Conservation (phyloP, 495 filamentous ascomycete species). For the Hypoxylon subgilvum region DNA sequence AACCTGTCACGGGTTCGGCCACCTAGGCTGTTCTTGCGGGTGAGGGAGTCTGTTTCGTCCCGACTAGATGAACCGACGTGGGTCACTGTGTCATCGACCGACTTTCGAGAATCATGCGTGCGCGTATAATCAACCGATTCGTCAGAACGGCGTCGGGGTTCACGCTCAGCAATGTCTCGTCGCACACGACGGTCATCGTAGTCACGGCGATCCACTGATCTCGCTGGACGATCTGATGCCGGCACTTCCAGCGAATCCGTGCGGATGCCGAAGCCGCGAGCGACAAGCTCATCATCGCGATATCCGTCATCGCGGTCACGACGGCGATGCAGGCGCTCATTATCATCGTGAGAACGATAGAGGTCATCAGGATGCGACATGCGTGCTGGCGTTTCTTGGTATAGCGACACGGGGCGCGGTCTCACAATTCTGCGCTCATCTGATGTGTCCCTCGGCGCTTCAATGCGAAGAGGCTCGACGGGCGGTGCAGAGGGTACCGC, state of each 20-base stretch:
- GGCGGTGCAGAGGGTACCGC: slow-evolving; percentile 44
- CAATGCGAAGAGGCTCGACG: slow-evolving; percentile 45
- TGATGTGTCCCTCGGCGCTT: slow-evolving; percentile 42
- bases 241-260: slow-evolving; percentile 43
- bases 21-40: slow-evolving; percentile 33
- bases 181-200: slow-evolving; percentile 48
- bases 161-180: slow-evolving; percentile 39
- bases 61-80: slow-evolving; percentile 29
- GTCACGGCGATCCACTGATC: slow-evolving; percentile 36
- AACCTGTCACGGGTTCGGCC: slow-evolving; percentile 46
- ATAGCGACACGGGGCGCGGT: slow-evolving; percentile 54
- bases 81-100: slow-evolving; percentile 23
- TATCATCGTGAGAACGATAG: slow-evolving; percentile 50
- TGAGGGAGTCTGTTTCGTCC: slow-evolving; percentile 36
- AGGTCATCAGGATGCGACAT: slow-evolving; percentile 50
- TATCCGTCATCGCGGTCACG: slow-evolving; percentile 47
- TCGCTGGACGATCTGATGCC: slow-evolving; percentile 32
- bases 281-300: slow-evolving; percentile 45
- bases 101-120: slow-evolving; percentile 28
- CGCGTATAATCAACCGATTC: slow-evolving; percentile 39
- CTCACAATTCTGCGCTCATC: slow-evolving; percentile 41
- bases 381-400: slow-evolving; percentile 49
- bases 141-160: slow-evolving; percentile 46
- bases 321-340: slow-evolving; percentile 41
- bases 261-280: slow-evolving; percentile 55